Evolutionary conservation across 768 basidiomycete species (phyloP), one percentile per base, ranked within the genome.

Genomic region (Mycena vitilis): DNA sequence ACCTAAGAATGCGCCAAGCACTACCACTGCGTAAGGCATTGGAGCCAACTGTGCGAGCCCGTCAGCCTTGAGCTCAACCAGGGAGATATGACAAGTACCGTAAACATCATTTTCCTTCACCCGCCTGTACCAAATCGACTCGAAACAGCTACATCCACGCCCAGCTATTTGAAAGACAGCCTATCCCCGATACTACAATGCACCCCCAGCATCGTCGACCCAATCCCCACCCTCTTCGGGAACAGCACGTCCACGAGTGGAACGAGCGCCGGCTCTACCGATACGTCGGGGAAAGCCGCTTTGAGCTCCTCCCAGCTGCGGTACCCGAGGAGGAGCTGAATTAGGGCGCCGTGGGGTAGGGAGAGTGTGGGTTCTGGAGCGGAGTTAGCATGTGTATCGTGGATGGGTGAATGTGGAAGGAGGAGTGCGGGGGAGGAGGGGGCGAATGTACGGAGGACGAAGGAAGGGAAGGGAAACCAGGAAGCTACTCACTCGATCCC

Each of bases 211-310:
- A 65, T 51, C 57, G 47, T 25, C 25, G 64, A 20, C 54, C 36
- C 40, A 3, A 65, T 23, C 2, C 38, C 22, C 2, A 20, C 16
- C 44, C 64, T 36, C n/a, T 38, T 42, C 56, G 64, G 64, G 30
- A 65, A 65, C 12, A 65, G 64, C 37, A 65, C 56, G n/a, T 65
- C 64, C 38, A 58, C 64, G 37, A 65, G 56, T 47, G 64, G 56
- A 16, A 58, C 34, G 5, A 52, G 36, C 23, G 56, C 38, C 1
- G 55, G 55, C 48, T 65, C 56, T 8, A 58, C 38, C 48, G 48
- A 47, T 0, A 56, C 56, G 37, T 65, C 64, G 5, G 64, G 64
- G 20, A 34, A 58, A 4, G 52, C 1, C 1, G 12, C 54, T 34
- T 64, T 54, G 15, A 66, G 52, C 57, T 59, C 65, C 4, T 8